Percentiles rank a stretch among this genome's conserved stretches.
Evolutionary conservation across 768 basidiomycete genomes (phyloP).

Genomic region (Gymnopilus dilepis): DNA sequence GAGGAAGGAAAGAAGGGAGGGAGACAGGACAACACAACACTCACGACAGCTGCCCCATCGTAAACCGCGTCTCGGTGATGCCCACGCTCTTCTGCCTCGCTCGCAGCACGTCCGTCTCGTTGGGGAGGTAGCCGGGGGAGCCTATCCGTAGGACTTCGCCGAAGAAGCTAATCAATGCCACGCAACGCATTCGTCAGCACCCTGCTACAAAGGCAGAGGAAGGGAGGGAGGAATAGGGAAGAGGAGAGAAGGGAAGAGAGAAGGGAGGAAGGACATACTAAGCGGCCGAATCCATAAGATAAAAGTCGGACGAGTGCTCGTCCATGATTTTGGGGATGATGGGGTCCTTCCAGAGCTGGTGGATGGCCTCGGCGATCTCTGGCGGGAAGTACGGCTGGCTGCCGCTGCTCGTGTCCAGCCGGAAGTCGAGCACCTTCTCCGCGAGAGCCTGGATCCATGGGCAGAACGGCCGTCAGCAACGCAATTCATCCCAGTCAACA

Average conservation of each 20-base stretch:
- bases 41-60: conserved; percentile 67
- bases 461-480: no score
- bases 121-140: conserved; percentile 78
- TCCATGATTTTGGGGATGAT: conserved; percentile 60
- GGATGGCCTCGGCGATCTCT: conserved; percentile 73
- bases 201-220: no score
- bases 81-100: conserved; percentile 91
- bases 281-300: conserved; percentile 92
- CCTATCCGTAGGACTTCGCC: conserved; percentile 85
- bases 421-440: conserved; percentile 68
- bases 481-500: no score
- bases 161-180: conserved; percentile 73
- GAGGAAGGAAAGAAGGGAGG: background rate
- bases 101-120: conserved; percentile 84
- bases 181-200: no score
- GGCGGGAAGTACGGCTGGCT: conserved; percentile 44
- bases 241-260: no score
- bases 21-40: conserved; percentile 35
- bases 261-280: conserved; percentile 61
- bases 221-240: no score
- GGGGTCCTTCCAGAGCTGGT: conserved; percentile 73
- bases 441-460: no score
- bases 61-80: conserved; percentile 87
- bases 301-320: conserved; percentile 76
- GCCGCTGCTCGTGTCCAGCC: conserved; percentile 44